phyloP scores from a whole-genome alignment of 2,329 filamentous ascomycete genomes.

The Nemania serpens region DNA sequence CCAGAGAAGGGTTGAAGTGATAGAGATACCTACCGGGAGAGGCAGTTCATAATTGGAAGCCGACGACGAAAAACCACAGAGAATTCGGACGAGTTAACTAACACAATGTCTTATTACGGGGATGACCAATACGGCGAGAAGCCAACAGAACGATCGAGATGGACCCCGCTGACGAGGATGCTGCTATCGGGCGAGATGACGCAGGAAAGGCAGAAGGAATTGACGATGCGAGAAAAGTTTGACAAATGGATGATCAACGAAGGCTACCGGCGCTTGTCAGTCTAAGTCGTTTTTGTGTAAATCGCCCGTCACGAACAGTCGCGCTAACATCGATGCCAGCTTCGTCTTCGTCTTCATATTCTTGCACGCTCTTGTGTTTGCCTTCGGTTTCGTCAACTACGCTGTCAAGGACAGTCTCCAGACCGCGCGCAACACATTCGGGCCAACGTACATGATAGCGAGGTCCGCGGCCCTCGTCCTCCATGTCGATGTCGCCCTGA shows the following conservation, averaged over 20 bases:
- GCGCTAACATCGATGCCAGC: constrained; percentile 48
- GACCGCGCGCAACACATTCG: constrained; percentile 69
- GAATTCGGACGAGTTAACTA: constrained; percentile 22
- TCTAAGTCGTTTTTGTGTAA: constrained; percentile 33
- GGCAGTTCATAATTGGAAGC: constrained; percentile 12
- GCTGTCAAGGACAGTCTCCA: constrained; percentile 76
- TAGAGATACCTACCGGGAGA: neutral
- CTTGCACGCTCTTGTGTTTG: constrained; percentile 76
- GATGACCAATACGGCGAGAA: constrained; percentile 45
- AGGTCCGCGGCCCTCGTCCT: constrained; percentile 75
- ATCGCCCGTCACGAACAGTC: constrained; percentile 15
- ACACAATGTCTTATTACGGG: constrained; percentile 46
- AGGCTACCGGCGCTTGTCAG: constrained; percentile 78
- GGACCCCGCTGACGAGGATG: constrained; percentile 82
- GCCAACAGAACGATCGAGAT: constrained; percentile 74
- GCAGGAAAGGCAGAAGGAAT: constrained; percentile 69
- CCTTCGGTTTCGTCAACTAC: constrained; percentile 81
- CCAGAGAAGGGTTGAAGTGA: constrained; percentile 18
- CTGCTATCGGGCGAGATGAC: constrained; percentile 83
- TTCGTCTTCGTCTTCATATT: constrained; percentile 78
- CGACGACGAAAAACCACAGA: constrained; percentile 15
- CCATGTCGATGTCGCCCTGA: constrained; percentile 79
- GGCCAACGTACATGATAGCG: constrained; percentile 77
- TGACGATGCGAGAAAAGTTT: constrained; percentile 73
- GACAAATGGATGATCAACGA: constrained; percentile 91